These are phyloP conservation scores for Aspergillus ellipticus DNA, from an alignment of 495 filamentous ascomycete genomes.

Conservation along the genomic window DNA sequence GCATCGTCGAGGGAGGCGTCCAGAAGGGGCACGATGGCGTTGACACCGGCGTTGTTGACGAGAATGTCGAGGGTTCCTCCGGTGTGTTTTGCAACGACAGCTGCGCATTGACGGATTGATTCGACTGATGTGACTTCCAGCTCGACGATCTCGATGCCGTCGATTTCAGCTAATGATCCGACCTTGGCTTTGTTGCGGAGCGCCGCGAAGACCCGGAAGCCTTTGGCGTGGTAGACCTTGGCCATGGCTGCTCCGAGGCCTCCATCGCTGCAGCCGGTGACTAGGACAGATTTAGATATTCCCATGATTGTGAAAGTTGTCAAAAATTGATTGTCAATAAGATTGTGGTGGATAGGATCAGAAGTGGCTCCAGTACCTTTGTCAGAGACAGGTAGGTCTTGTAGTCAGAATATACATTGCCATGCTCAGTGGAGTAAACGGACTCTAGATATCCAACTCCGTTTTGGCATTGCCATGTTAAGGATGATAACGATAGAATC, in stretches of 20 bases:
- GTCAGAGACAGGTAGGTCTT: no score
- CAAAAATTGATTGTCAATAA: no score
- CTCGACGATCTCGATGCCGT: constrained; percentile 26
- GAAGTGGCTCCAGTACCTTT: no score
- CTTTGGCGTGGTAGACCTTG: constrained; percentile 29
- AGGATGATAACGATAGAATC: no score
- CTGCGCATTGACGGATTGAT: constrained; percentile 23
- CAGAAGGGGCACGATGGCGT: constrained; percentile 27
- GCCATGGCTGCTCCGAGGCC: constrained; percentile 43
- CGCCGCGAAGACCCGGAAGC: constrained; percentile 43
- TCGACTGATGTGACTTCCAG: constrained; percentile 32
- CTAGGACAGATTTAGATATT: constrained; percentile 26
- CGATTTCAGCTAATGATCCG: constrained; percentile 14
- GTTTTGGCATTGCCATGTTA: no score
- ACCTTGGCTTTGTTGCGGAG: constrained; percentile 41
- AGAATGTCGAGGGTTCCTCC: constrained; percentile 34
- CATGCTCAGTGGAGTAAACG: no score
- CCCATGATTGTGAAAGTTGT: not conserved
- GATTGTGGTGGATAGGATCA: no score
- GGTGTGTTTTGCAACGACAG: constrained; percentile 9
- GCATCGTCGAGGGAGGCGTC: constrained; percentile 33
- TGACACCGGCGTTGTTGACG: constrained; percentile 41
- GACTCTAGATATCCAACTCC: no score
- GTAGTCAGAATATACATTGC: no score
- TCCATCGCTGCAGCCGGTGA: constrained; percentile 46